A percentile compares a stretch with the other conserved stretches of the same genome.
Conservation (phyloP, 345 rosid species). For the Eutrema japonicum region DNA sequence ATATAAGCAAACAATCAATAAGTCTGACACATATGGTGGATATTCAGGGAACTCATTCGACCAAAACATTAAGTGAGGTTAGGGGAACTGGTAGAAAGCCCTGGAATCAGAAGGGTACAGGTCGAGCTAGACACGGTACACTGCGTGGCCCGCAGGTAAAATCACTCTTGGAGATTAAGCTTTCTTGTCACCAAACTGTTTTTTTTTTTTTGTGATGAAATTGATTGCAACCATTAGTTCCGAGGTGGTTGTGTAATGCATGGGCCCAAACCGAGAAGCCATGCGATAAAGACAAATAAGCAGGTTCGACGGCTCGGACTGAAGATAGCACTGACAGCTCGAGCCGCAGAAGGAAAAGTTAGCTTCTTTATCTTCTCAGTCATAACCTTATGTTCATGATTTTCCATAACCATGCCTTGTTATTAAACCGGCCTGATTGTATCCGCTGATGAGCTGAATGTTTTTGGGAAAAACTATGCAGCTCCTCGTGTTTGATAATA, state of each 20-base stretch:
- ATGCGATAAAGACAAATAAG: constrained; percentile 87
- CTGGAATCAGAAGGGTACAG: constrained; percentile 84
- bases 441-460: constrained; percentile 18
- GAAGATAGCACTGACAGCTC: constrained; percentile 89
- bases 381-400: not conserved
- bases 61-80: constrained; percentile 92
- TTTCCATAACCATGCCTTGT: not conserved
- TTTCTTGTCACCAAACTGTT: constrained; percentile 6
- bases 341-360: constrained; percentile 97
- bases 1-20: constrained; percentile 1
- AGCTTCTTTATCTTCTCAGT: constrained; percentile 39
- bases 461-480: constrained; percentile 43
- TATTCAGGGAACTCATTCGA: constrained; percentile 87
- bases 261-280: constrained; percentile 95
- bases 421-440: constrained; percentile 4
- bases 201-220: constrained; percentile 17
- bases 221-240: constrained; percentile 53
- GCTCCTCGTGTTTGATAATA: constrained; percentile 85
- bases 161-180: constrained; percentile 14
- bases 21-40: constrained; percentile 20
- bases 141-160: constrained; percentile 89
- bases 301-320: constrained; percentile 87
- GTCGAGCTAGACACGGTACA: constrained; percentile 91
- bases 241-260: constrained; percentile 90
- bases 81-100: constrained; percentile 98